Evolutionary conservation across 1,284 basidiomycete species (phyloP).

Genomic region (Trametes versicolor): DNA sequence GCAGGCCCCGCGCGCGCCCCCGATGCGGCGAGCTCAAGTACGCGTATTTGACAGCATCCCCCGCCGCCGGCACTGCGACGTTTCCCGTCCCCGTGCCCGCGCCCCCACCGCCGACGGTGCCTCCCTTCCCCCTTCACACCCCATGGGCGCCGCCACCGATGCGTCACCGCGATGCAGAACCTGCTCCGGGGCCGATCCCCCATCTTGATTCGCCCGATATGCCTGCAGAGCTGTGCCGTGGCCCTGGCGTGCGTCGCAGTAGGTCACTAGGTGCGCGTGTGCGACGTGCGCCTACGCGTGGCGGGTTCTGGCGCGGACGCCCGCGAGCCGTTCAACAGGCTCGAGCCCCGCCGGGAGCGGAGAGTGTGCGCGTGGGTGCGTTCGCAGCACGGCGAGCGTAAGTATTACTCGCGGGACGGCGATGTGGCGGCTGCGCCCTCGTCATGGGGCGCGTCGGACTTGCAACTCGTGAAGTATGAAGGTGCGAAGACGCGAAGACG

Average conservation of each 20-base stretch:
- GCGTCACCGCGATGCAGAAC: slow-evolving; percentile 1
- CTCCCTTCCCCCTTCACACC: neutral
- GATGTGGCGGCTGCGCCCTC: neutral
- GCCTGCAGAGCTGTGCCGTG: slow-evolving; percentile 4
- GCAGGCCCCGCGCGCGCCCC: neutral
- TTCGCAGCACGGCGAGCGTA: slow-evolving; percentile 1
- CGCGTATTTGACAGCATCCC: slow-evolving; percentile 21
- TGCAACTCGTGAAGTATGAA: neutral
- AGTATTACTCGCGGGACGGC: neutral
- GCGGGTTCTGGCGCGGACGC: slow-evolving; percentile 1
- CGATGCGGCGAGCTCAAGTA: slow-evolving; percentile 13
- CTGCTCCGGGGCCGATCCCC: slow-evolving; percentile 5
- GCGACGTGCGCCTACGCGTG: slow-evolving; percentile 2
- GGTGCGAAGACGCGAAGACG: neutral
- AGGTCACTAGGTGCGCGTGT: slow-evolving; percentile 10
- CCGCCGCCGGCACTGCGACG: neutral
- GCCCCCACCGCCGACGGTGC: neutral
- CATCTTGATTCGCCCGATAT: slow-evolving; percentile 19
- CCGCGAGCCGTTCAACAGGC: slow-evolving; percentile 11
- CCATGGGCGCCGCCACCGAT: slow-evolving; percentile 3
- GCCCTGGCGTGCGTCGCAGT: neutral
- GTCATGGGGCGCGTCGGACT: slow-evolving; percentile 10
- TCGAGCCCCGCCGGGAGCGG: neutral
- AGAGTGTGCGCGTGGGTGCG: slow-evolving; percentile 3
- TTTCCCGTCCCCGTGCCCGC: neutral